Evolutionary conservation across 2,329 filamentous ascomycete species (phyloP).

Genomic region (Talaromyces atroroseus): DNA sequence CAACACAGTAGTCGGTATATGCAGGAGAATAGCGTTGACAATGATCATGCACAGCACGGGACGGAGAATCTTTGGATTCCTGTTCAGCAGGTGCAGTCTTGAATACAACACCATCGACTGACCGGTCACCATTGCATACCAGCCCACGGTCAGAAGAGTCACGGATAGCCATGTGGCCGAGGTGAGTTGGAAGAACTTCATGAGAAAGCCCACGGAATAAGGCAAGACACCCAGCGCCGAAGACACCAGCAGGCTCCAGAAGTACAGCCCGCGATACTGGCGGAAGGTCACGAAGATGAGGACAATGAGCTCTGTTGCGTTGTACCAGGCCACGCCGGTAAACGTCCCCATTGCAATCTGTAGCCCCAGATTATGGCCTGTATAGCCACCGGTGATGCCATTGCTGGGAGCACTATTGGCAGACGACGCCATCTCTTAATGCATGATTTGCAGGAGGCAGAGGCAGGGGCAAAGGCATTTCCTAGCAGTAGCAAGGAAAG

Average conservation of each 20-base stretch:
- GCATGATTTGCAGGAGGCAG: slow-evolving; percentile 1
- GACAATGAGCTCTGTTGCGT: slow-evolving; percentile 45
- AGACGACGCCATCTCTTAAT: slow-evolving; percentile 7
- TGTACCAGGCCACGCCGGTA: slow-evolving; percentile 46
- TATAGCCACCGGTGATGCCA: slow-evolving; percentile 31
- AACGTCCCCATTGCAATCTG: slow-evolving; percentile 44
- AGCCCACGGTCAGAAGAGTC: slow-evolving; percentile 42
- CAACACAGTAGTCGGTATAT: slow-evolving; percentile 43
- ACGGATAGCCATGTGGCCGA: slow-evolving; percentile 34
- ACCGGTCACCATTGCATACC: slow-evolving; percentile 46
- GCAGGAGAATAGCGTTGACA: slow-evolving; percentile 38
- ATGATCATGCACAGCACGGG: slow-evolving; percentile 45
- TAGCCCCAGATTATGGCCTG: slow-evolving; percentile 29
- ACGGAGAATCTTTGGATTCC: slow-evolving; percentile 34
- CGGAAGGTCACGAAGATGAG: slow-evolving; percentile 47
- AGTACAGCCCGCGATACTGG: slow-evolving; percentile 44
- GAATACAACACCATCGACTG: slow-evolving; percentile 48
- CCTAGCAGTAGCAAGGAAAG: not conserved
- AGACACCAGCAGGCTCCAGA: slow-evolving; percentile 45
- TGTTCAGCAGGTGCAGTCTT: slow-evolving; percentile 44
- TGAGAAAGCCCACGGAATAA: slow-evolving; percentile 43
- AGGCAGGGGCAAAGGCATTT: not conserved
- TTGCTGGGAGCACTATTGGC: slow-evolving; percentile 8
- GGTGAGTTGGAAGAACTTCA: slow-evolving; percentile 42
- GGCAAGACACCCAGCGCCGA: slow-evolving; percentile 41